These are phyloP conservation scores for Guadua angustifolia DNA, from an alignment of 176 grass and related monocot species.

Conservation along the genomic window DNA sequence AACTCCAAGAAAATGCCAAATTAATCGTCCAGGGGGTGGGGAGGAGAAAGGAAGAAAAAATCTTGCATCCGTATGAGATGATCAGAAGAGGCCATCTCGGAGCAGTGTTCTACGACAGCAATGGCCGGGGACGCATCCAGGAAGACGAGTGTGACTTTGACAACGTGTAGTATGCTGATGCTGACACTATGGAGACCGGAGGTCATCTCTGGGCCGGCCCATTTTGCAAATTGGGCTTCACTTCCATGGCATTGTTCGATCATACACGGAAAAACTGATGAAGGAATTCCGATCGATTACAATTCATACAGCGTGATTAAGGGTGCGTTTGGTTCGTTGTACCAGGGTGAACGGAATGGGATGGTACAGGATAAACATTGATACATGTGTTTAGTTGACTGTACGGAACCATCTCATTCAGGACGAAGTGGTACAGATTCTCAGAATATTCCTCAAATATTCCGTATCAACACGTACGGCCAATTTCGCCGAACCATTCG, in stretches of 20 bases:
- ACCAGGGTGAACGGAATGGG: too few species aligned
- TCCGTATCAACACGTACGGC: too few species aligned
- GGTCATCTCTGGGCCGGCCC: neutral
- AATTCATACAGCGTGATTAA: neutral
- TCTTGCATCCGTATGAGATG: slow-evolving; percentile 8
- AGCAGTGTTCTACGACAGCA: slow-evolving; percentile 22
- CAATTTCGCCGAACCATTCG: too few species aligned
- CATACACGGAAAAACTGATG: neutral
- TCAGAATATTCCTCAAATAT: too few species aligned
- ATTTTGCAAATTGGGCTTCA: neutral
- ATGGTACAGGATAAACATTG: too few species aligned
- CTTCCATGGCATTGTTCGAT: neutral
- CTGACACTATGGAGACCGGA: neutral
- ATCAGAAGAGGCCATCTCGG: slow-evolving; percentile 11
- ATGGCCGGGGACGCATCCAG: neutral
- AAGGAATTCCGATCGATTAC: neutral
- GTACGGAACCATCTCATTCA: too few species aligned
- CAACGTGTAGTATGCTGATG: neutral
- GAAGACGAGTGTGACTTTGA: neutral
- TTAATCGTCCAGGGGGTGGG: too few species aligned
- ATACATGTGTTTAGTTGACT: too few species aligned
- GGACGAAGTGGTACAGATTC: too few species aligned
- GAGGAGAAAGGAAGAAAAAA: neutral
- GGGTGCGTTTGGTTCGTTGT: too few species aligned
- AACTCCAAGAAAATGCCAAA: neutral